phyloP scores from a whole-genome alignment of 768 basidiomycete species.

The Mrakia gelida region DNA sequence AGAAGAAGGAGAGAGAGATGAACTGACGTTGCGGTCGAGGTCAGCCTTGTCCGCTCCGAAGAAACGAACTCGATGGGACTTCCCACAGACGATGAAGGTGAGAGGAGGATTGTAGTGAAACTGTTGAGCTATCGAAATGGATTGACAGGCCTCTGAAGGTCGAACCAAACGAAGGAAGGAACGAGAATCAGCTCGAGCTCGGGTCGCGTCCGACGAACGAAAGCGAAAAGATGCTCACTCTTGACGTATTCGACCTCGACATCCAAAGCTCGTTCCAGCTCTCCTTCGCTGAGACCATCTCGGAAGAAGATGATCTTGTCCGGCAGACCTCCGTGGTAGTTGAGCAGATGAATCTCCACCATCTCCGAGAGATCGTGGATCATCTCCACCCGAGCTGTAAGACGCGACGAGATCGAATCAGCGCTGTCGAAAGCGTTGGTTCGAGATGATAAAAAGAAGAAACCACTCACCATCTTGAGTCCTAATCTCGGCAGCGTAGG shows the following conservation, averaged over 20 bases:
- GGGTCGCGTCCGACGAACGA: neutral
- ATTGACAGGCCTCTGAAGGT: neutral
- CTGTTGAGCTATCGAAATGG: neutral
- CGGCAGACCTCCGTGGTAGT: neutral
- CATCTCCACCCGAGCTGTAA: neutral
- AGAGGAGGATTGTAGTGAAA: neutral
- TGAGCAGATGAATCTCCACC: neutral
- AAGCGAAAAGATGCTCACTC: neutral
- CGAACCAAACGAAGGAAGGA: no score
- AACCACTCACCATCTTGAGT: neutral
- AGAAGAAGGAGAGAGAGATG: no score
- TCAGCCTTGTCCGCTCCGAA: no score
- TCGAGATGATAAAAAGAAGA: neutral
- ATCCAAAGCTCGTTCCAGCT: neutral
- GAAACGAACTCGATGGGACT: neutral
- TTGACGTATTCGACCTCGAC: neutral
- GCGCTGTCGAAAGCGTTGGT: neutral
- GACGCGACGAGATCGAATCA: no score
- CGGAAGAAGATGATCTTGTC: conserved; percentile 7
- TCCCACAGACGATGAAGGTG: neutral
- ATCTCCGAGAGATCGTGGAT: neutral
- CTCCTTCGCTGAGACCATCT: neutral
- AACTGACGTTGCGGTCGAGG: no score
- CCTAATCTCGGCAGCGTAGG: conserved; percentile 6
- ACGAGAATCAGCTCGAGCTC: no score